A percentile compares a stretch with the other conserved stretches of the same genome.
phyloP scores from a whole-genome alignment of 371 early-diverging fungal species.

The Apophysomyces sp. region DNA sequence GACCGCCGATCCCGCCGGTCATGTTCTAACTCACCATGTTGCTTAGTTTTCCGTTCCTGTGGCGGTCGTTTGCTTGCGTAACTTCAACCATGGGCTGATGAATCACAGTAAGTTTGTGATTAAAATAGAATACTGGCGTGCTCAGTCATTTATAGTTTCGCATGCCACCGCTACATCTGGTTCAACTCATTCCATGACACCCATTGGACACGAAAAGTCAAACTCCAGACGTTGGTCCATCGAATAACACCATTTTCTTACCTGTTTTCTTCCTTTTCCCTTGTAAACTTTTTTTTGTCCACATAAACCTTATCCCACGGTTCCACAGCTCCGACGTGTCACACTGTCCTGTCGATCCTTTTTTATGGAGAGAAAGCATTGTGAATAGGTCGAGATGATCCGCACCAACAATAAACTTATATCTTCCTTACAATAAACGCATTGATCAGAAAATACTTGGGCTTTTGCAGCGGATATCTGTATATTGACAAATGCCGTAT shows the following conservation, averaged over 20 bases:
- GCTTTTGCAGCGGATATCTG: not conserved
- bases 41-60: conserved; percentile 26
- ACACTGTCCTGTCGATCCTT: not conserved
- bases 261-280: not conserved
- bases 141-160: conserved; percentile 9
- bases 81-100: conserved; percentile 27
- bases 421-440: not conserved
- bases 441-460: not conserved
- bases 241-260: conserved; percentile 10
- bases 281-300: no score
- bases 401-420: not conserved
- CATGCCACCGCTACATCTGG: conserved; percentile 17
- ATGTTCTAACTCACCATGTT: not conserved
- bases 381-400: not conserved
- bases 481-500: not conserved
- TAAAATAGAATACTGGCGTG: not conserved
- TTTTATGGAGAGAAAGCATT: not conserved
- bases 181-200: conserved; percentile 20
- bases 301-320: not conserved
- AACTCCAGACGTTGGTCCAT: conserved; percentile 26
- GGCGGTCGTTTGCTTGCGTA: conserved; percentile 25
- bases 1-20: not conserved
- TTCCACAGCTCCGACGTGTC: not conserved
- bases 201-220: conserved; percentile 19
- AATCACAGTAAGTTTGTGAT: conserved; percentile 27